phyloP scores from a whole-genome alignment of 306 rosid species.

The Bauhinia variegata region DNA sequence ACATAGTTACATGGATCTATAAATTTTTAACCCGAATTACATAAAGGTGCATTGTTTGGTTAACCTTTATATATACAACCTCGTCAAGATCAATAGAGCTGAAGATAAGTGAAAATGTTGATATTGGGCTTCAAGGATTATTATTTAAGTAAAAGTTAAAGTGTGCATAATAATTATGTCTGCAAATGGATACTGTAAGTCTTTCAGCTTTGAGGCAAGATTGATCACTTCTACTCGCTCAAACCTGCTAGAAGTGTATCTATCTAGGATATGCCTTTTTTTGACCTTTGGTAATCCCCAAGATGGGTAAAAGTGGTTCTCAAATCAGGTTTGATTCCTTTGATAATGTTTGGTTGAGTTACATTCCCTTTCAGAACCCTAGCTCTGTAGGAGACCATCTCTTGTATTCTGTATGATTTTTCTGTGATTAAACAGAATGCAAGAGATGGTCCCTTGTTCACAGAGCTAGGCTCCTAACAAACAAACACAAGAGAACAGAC shows the following conservation, averaged over 20 bases:
- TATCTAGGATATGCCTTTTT: neutral
- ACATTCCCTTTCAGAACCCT: neutral
- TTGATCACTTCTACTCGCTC: neutral
- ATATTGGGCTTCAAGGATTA: neutral
- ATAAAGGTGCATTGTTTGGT: neutral
- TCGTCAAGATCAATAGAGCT: neutral
- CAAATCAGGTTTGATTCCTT: neutral
- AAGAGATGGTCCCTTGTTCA: no score
- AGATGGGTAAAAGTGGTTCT: neutral
- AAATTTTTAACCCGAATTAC: neutral
- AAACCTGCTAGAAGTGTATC: neutral
- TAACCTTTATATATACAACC: neutral
- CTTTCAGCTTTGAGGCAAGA: neutral
- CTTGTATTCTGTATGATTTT: no score
- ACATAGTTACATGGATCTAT: neutral
- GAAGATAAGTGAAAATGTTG: neutral
- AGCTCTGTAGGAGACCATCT: no score
- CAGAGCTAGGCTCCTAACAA: no score
- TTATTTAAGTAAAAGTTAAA: neutral
- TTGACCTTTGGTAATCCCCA: conserved; percentile 1
- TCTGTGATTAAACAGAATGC: no score
- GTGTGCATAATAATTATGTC: neutral
- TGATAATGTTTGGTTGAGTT: neutral
- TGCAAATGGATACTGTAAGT: neutral
- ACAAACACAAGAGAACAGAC: no score